Percentiles rank a stretch among this genome's conserved stretches.
These are phyloP conservation scores for Crithidia brevicula DNA, from an alignment of 208 protist genomes.

Conservation along the genomic window DNA sequence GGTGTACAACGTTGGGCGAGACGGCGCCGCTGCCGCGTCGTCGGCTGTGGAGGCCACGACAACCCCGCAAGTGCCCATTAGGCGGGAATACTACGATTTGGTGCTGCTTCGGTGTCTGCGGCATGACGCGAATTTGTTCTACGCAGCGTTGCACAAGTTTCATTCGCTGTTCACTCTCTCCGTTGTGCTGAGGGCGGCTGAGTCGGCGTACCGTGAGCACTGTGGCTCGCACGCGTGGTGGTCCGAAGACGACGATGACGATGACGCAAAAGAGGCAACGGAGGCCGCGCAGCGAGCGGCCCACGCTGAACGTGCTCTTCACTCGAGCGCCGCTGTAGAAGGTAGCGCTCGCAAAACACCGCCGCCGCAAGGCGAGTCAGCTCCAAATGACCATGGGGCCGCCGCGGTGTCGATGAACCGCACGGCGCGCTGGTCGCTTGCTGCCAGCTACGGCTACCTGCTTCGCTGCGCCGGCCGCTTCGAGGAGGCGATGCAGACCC, in stretches of 20 bases:
- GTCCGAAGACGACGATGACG: conserved; percentile 8
- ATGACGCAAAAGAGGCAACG: background rate
- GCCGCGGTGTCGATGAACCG: conserved; percentile 21
- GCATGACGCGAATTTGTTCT: conserved; percentile 38
- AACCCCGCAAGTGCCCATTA: conserved; percentile 36
- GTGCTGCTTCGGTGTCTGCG: conserved; percentile 66
- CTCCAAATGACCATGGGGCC: too few species aligned
- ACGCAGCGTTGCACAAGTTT: conserved; percentile 31
- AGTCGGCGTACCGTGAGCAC: conserved; percentile 42
- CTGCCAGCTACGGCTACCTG: conserved; percentile 60
- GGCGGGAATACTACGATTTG: conserved; percentile 71
- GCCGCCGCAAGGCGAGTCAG: too few species aligned
- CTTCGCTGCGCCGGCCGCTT: conserved; percentile 46
- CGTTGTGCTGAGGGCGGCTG: conserved; percentile 45
- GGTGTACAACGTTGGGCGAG: conserved; percentile 9
- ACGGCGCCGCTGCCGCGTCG: background rate
- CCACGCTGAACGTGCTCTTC: too few species aligned
- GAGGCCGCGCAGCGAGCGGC: too few species aligned
- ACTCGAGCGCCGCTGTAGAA: too few species aligned
- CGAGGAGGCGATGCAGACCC: conserved; percentile 66
- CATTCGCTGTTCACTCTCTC: conserved; percentile 35
- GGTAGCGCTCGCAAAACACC: too few species aligned
- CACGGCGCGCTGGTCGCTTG: conserved; percentile 41
- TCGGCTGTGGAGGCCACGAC: background rate
- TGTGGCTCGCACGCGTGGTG: conserved; percentile 26